Percentiles rank a stretch among this genome's conserved stretches.
These are phyloP conservation scores for Colletotrichum graminicola DNA, from an alignment of 2,329 filamentous ascomycete genomes.

Conservation along the genomic window DNA sequence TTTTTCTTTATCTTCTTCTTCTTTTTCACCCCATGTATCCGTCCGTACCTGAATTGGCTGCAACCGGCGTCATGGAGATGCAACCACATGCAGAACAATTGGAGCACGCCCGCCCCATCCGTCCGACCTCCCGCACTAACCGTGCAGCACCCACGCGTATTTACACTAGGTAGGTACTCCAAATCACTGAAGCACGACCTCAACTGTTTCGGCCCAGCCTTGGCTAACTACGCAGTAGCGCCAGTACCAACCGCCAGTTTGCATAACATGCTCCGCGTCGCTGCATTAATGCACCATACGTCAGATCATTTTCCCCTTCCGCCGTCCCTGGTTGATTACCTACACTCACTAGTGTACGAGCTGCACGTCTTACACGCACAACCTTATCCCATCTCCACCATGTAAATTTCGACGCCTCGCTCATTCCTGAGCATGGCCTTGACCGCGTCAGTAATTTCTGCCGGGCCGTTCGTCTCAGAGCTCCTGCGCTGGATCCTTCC, in stretches of 20 bases:
- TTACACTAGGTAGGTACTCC: too few relatives aligned
- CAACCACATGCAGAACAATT: conserved; percentile 28
- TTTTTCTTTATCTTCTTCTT: too few relatives aligned
- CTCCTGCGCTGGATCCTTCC: conserved; percentile 7
- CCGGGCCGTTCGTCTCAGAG: conserved; percentile 13
- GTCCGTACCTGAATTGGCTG: conserved; percentile 36
- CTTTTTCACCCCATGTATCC: conserved; percentile 6
- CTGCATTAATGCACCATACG: conserved; percentile 34
- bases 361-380: conserved; percentile 20
- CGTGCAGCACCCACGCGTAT: conserved; percentile 7
- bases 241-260: conserved; percentile 20
- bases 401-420: conserved; percentile 30
- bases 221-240: conserved; percentile 14
- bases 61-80: conserved; percentile 29
- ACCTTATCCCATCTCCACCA: conserved; percentile 26
- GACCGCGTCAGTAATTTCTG: background rate
- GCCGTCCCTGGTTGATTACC: background rate
- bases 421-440: background rate
- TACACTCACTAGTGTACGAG: background rate
- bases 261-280: conserved; percentile 33
- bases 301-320: conserved; percentile 36
- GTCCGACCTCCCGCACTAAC: background rate
- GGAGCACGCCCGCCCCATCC: conserved; percentile 1
- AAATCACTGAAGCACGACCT: conserved; percentile 23
- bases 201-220: conserved; percentile 24